Evolutionary conservation across 371 early-diverging fungal species (phyloP).

Genomic region (Syncephalastrum sp.): DNA sequence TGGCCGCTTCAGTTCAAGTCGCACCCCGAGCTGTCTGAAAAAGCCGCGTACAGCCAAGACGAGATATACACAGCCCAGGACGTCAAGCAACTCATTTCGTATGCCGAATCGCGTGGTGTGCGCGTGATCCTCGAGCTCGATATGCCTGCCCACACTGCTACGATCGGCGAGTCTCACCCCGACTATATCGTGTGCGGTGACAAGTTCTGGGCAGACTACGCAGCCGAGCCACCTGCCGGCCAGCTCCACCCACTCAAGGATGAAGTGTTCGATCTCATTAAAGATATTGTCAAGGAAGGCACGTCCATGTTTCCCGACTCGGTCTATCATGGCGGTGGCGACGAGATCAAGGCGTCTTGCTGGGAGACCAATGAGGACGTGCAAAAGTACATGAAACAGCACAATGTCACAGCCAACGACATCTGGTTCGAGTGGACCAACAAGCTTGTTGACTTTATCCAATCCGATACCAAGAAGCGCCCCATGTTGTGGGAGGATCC

Average conservation of each 20-base stretch:
- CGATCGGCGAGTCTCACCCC: slow-evolving; percentile 43
- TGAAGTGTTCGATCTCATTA: slow-evolving; percentile 55
- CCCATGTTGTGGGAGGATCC: slow-evolving; percentile 52
- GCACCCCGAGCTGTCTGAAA: slow-evolving; percentile 60
- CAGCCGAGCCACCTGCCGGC: slow-evolving; percentile 74
- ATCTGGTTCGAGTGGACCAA: slow-evolving; percentile 37
- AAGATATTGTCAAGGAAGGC: slow-evolving; percentile 64
- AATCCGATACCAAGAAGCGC: slow-evolving; percentile 28
- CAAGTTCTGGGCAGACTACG: slow-evolving; percentile 49
- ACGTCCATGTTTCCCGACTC: slow-evolving; percentile 63
- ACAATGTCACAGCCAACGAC: slow-evolving; percentile 26
- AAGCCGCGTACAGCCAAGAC: slow-evolving; percentile 64
- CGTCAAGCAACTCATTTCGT: slow-evolving; percentile 57
- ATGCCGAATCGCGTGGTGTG: slow-evolving; percentile 71
- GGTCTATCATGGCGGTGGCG: slow-evolving; percentile 73
- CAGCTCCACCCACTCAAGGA: slow-evolving; percentile 68
- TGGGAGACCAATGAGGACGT: slow-evolving; percentile 45
- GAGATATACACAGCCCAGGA: slow-evolving; percentile 62
- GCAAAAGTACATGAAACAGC: slow-evolving; percentile 20
- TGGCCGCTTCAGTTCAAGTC: slow-evolving; percentile 71
- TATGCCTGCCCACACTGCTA: slow-evolving; percentile 76
- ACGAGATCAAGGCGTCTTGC: slow-evolving; percentile 73
- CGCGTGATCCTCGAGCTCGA: slow-evolving; percentile 80
- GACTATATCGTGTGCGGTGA: slow-evolving; percentile 47
- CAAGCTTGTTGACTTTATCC: slow-evolving; percentile 26